Evolutionary conservation across 805 yeast species (phyloP).

Genomic region (Zygotorulaspora chibaensis): DNA sequence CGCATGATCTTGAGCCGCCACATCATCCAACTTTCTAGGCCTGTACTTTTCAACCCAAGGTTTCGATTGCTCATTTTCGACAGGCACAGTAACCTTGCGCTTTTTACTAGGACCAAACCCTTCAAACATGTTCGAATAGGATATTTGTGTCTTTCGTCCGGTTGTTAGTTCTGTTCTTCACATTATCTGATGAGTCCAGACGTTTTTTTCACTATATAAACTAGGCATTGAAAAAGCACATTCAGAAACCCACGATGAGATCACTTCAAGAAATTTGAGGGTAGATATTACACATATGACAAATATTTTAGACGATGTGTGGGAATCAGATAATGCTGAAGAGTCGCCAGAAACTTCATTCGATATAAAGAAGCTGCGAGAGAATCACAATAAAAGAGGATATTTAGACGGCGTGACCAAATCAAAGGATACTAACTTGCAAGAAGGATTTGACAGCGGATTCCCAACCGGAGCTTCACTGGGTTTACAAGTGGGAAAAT

Average conservation of each 20-base stretch:
- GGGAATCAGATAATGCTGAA: conserved; percentile 21
- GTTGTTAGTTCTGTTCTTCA: not conserved
- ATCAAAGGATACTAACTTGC: conserved; percentile 66
- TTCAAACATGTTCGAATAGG: conserved; percentile 14
- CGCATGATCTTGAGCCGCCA: conserved; percentile 88
- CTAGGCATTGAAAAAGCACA: too few species aligned
- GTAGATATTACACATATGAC: conserved; percentile 2
- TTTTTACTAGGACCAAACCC: conserved; percentile 28
- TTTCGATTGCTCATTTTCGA: conserved; percentile 31
- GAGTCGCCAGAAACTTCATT: conserved; percentile 7
- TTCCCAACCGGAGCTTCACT: conserved; percentile 70
- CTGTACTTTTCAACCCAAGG: conserved; percentile 97
- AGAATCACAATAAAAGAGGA: conserved; percentile 74
- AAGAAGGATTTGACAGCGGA: conserved; percentile 76
- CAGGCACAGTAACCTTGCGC: conserved; percentile 22
- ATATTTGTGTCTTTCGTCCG: not conserved
- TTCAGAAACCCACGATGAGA: too few species aligned
- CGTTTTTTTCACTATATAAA: not conserved
- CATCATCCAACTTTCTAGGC: conserved; percentile 81
- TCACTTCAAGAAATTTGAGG: too few species aligned
- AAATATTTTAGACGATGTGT: conserved; percentile 21
- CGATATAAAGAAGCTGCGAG: conserved; percentile 41
- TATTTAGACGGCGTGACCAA: conserved; percentile 73
- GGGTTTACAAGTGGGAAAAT: conserved; percentile 61
- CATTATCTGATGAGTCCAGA: too few species aligned